Conservation (phyloP, 306 rosid genomes). For the Luffa acutangula region DNA sequence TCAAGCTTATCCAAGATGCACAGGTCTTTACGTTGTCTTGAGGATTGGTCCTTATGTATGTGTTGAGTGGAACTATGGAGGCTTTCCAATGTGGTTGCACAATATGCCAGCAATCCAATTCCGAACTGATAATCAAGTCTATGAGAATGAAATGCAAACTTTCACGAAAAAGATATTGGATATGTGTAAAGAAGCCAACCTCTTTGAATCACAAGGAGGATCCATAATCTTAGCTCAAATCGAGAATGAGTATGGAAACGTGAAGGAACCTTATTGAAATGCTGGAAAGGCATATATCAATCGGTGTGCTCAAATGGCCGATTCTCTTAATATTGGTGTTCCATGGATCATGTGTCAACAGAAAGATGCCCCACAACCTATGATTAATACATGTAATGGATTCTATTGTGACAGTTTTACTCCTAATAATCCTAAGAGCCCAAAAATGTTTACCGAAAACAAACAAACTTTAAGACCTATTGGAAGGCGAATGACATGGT, state of each 20-base stretch:
- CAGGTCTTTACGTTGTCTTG: slow-evolving; percentile 54
- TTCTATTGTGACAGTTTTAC: slow-evolving; percentile 66
- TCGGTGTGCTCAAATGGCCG: slow-evolving; percentile 77
- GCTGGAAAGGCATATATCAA: slow-evolving; percentile 31
- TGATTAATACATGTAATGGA: slow-evolving; percentile 80
- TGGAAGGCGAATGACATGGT: not conserved
- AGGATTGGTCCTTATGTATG: slow-evolving; percentile 79
- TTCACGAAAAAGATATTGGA: slow-evolving; percentile 42
- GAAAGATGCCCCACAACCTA: slow-evolving; percentile 70
- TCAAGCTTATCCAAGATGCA: slow-evolving; percentile 54
- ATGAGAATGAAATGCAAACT: slow-evolving; percentile 71
- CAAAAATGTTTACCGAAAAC: slow-evolving; percentile 69
- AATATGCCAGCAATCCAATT: slow-evolving; percentile 50
- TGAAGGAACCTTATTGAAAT: slow-evolving; percentile 34
- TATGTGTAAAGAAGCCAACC: slow-evolving; percentile 53
- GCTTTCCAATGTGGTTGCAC: slow-evolving; percentile 69
- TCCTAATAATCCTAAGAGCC: slow-evolving; percentile 67
- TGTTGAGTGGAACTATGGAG: slow-evolving; percentile 72
- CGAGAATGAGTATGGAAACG: slow-evolving; percentile 64
- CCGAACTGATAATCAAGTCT: slow-evolving; percentile 55
- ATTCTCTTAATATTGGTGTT: slow-evolving; percentile 53
- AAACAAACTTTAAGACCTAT: no score
- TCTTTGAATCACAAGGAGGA: slow-evolving; percentile 78
- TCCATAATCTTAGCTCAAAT: slow-evolving; percentile 75
- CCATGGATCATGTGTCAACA: slow-evolving; percentile 94